Evolutionary conservation across 1,284 basidiomycete genomes (phyloP).

Genomic region (Heterobasidion parviporum): DNA sequence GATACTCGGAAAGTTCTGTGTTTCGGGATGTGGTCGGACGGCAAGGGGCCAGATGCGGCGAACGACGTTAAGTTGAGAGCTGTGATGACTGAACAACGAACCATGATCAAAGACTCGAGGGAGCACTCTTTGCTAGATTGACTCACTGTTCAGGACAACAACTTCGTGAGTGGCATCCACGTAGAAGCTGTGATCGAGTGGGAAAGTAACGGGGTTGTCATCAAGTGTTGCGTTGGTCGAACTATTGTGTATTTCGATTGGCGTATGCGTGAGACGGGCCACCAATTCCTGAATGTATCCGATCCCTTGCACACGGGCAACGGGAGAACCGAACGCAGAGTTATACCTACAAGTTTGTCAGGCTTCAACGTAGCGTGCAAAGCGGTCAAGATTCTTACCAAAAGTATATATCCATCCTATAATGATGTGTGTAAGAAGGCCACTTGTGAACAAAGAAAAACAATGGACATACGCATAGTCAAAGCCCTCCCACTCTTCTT

Average conservation of each 20-base stretch:
- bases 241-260: constrained; percentile 60
- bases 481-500: constrained; percentile 86
- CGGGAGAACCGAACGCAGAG: constrained; percentile 74
- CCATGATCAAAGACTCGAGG: not conserved
- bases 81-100: constrained; percentile 42
- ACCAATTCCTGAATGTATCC: constrained; percentile 83
- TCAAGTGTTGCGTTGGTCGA: constrained; percentile 78
- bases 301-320: constrained; percentile 72
- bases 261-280: constrained; percentile 70
- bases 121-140: not conserved
- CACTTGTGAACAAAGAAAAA: not conserved
- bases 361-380: not conserved
- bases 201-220: constrained; percentile 66
- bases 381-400: constrained; percentile 17
- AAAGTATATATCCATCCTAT: constrained; percentile 31
- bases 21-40: constrained; percentile 61
- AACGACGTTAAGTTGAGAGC: constrained; percentile 72
- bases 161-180: constrained; percentile 85
- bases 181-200: constrained; percentile 72
- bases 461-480: constrained; percentile 59
- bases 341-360: constrained; percentile 43
- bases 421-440: not conserved
- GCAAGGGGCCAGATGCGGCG: constrained; percentile 59
- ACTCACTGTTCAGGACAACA: constrained; percentile 60
- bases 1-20: constrained; percentile 55